Evolutionary conservation across 495 filamentous ascomycete species (phyloP), one percentile per base, ranked within the genome.

Genomic region (Penicillium turbatum): DNA sequence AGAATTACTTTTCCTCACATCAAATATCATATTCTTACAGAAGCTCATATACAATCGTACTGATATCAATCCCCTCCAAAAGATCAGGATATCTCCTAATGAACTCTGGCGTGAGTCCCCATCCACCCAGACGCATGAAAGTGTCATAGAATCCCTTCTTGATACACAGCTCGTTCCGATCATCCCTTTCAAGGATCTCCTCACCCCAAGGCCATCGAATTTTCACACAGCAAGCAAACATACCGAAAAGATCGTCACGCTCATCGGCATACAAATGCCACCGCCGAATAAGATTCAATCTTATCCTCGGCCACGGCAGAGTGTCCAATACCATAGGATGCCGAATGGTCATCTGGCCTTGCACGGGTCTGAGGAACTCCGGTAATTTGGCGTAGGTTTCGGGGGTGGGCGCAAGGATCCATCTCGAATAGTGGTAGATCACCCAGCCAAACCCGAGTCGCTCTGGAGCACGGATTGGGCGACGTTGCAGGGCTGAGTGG

Each of bases 81-180:
- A 68, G 46, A 47, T 58, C 45, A 5, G 65, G 62, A 42, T 61
- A 63, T 7, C 48, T 41, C n/a, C 47, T 52, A 2, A 67, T 60
- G 48, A 69, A 67, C 35, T 69, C 66, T n/a, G 60, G 51, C 5
- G 64, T 69, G 29, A 69, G 12, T 8, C 66, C 66, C 66, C 66
- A 69, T 0, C 64, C 64, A 17, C 51, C 36, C 37, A 60, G 52
- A 7, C 37, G 54, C 58, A 60, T 67, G 21, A 69, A 64, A 9
- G 50, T 58, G 4, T 67, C 46, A 30, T 42, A 58, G 34, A 69
- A 69, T 1, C 38, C 56, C 26, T 47, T 34, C 16, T 57, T 60
- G 0, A 67, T 56, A 12, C 51, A 36, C 32, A 69, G 26, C 19
- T 57, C 56, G 32, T 69, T 63, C 1, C 55, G 36, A 0, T 61